A percentile compares a stretch with the other conserved stretches of the same genome.
phyloP scores from a whole-genome alignment of 2,329 filamentous ascomycete genomes.

The Seiridium unicorne region DNA sequence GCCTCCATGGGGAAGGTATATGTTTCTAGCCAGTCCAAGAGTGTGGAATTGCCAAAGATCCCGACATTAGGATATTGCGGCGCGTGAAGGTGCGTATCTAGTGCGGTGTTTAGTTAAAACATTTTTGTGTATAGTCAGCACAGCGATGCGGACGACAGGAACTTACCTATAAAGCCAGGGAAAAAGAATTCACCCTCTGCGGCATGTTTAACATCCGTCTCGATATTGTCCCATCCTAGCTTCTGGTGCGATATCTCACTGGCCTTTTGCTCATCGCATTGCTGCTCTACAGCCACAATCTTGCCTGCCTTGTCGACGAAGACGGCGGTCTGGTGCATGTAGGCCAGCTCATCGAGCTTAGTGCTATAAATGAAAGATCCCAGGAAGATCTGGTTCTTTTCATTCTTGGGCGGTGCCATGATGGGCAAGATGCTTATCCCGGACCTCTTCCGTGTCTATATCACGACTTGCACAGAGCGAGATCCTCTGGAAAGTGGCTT shows the following conservation, averaged over 20 bases:
- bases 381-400: constrained; percentile 45
- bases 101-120: constrained; percentile 16
- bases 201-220: constrained; percentile 35
- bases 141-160: neutral
- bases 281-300: constrained; percentile 47
- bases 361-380: constrained; percentile 57
- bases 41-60: constrained; percentile 88
- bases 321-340: constrained; percentile 48
- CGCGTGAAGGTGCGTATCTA: constrained; percentile 94
- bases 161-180: constrained; percentile 74
- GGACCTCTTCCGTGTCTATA: neutral
- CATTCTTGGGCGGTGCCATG: constrained; percentile 1
- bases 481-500: too few species aligned
- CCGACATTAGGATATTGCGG: constrained; percentile 93
- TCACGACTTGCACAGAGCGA: neutral
- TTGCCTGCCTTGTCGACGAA: constrained; percentile 48
- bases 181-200: constrained; percentile 71
- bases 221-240: constrained; percentile 42
- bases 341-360: constrained; percentile 45
- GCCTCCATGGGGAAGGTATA: constrained; percentile 95
- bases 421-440: neutral
- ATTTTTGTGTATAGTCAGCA: neutral
- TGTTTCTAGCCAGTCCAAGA: constrained; percentile 88
- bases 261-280: constrained; percentile 30
- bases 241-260: constrained; percentile 32